Base-by-base conservation (phyloP, 352 stramenopile genomes). In the Phytophthora pluvialis region DNA sequence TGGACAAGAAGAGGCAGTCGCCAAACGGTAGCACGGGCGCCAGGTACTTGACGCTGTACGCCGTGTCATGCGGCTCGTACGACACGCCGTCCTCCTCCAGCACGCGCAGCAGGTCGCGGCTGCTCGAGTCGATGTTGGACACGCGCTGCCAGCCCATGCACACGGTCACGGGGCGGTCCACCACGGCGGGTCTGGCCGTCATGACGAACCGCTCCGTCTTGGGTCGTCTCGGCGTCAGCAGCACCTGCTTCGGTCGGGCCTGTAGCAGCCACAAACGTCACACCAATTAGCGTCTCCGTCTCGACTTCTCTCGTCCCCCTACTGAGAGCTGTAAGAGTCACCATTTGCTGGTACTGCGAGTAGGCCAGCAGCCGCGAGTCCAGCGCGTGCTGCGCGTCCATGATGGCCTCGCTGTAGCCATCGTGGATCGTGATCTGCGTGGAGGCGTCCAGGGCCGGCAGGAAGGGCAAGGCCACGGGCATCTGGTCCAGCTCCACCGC, bases 31-130 rank as follows among this genome's bases (percentile, higher is more conserved):
- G 67, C 15, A 96, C 88, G 0, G 86, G 88, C 4, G 86, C 86
- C 28, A 96, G 64, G 56, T 96, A 96, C 72, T 96, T 94, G 70
- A 96, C 88, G 44, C 84, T 93, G 78, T 96, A 96, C 15, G 88
- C 81, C 16, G 81, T 91, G 67, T 96, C 86, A 75, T 96, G 88
- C 16, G 88, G 84, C 67, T 83, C 77, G 54, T 96, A 96, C 52
- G 83, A 83, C 13, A 92, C 88, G n/a, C 88, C 88, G 33, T 94
- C 83, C 72, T 94, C 88, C 40, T 96, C 88, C 32, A 96, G 71
- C 40, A 91, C 62, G 28, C 84, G 86, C 50, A 96, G 59, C 21
- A 91, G 44, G 32, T 96, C 81, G 13, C 84, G 88, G 48, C 84
- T 93, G 48, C 68, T 88, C 9, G 73, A 83, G 51, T 93, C 84